Evolutionary conservation across 23 red algal species (phyloP).

Genomic region (Gracilaria caudata): DNA sequence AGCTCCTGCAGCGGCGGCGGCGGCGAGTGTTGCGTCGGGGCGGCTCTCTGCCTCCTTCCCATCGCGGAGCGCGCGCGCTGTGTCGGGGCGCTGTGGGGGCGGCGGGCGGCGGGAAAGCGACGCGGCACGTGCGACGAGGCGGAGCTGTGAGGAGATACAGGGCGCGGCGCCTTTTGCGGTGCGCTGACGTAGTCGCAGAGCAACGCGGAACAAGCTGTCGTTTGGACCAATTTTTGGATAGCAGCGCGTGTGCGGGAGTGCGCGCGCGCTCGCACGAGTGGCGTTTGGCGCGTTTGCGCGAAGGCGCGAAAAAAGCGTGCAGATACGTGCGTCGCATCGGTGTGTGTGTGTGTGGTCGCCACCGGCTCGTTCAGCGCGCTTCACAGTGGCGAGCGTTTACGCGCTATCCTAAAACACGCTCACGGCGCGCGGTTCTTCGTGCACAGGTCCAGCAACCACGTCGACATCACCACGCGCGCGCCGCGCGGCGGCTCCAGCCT

Average conservation of each 20-base stretch:
- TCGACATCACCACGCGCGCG: slow-evolving; percentile 13
- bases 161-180: neutral
- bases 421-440: neutral
- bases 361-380: too few species aligned
- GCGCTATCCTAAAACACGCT: too few species aligned
- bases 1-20: slow-evolving; percentile 35
- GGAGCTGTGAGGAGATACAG: neutral
- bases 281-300: neutral
- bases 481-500: slow-evolving; percentile 27
- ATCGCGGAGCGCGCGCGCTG: neutral
- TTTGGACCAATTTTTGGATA: neutral
- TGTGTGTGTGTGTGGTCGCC: too few species aligned
- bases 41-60: slow-evolving; percentile 33
- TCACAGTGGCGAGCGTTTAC: too few species aligned
- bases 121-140: neutral
- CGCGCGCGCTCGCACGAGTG: neutral
- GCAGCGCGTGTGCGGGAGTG: neutral
- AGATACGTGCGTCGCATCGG: too few species aligned
- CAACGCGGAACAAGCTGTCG: neutral
- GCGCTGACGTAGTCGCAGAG: neutral
- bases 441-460: slow-evolving; percentile 36
- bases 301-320: too few species aligned
- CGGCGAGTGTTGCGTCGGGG: neutral
- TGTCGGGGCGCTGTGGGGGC: neutral
- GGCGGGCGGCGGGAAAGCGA: neutral